Evolutionary conservation across 305 asterid species (phyloP), one percentile per base, ranked within the genome.

Genomic region (Plantago rigida): DNA sequence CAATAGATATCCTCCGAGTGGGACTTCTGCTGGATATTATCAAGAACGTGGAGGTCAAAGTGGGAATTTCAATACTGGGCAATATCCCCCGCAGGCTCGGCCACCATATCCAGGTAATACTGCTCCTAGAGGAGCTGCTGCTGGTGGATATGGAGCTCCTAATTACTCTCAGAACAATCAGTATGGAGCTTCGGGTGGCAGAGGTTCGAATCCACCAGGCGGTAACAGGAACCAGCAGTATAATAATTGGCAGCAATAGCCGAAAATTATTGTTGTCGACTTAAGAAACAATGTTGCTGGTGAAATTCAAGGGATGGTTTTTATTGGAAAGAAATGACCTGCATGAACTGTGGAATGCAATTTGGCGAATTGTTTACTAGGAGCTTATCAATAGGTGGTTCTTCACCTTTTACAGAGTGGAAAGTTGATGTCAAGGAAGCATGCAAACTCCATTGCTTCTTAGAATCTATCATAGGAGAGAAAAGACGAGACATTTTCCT

Each of bases 141-240:
- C 78, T 45, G 97, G 84, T 45, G 97, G 84, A 47, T 92, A 81
- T 50, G 93, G 80, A 46, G 86, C 81, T 63, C 89, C 94, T 10
- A 88, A 69, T 72, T 87, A 75, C 69, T 56, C 95, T 17, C 97
- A 83, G 69, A 71, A 76, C 62, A 78, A 82, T 59, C 97, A 84
- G 46, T 92, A 76, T 64, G 94, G 92, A 57, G 84, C 69, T 69
- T 72, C 90, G 3, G 88, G 85, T 22, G 84, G 96, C 10, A 73
- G 94, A 68, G 91, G 92, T 56, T 71, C 79, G 14, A 82, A 76
- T 64, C 72, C 78, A 13, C 62, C 64, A 64, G 71, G 87, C 14
- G 84, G 94, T 19, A 86, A 63, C 71, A 80, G 97, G 69, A 92
- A 78, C 79, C 96, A 88, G 76, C 95, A 79, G 69, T 89, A 78